Evolutionary conservation across 2,329 filamentous ascomycete genomes (phyloP).

Genomic region (Fusarium udum): DNA sequence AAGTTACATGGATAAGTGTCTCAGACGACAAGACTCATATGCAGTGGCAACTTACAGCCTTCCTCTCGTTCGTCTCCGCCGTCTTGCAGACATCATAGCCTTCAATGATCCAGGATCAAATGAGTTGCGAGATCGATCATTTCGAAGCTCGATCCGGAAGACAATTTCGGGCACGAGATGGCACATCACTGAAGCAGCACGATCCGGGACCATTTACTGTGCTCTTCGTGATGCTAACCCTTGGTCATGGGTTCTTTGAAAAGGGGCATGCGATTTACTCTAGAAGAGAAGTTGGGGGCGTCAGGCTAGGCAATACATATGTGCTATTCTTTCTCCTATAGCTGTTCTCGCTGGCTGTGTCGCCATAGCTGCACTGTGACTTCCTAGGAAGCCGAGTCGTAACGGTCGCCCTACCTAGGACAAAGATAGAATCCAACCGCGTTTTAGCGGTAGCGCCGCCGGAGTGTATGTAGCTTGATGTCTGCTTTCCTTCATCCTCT

Average conservation of each 20-base stretch:
- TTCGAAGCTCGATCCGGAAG: background rate
- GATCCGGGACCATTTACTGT: conserved; percentile 5
- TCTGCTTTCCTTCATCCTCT: too few species aligned
- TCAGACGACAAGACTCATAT: background rate
- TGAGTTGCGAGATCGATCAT: background rate
- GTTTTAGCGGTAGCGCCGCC: too few species aligned
- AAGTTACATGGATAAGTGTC: background rate
- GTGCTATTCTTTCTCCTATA: too few species aligned
- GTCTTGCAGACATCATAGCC: background rate
- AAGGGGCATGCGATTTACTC: too few species aligned
- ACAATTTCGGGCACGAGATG: background rate
- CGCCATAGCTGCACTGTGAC: too few species aligned
- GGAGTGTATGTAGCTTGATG: too few species aligned
- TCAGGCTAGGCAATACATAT: too few species aligned
- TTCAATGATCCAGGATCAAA: background rate
- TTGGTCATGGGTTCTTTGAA: background rate
- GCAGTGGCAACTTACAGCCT: background rate
- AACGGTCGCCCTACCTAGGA: too few species aligned
- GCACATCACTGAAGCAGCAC: background rate
- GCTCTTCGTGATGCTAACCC: background rate
- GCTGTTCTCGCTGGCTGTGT: too few species aligned
- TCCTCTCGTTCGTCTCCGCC: background rate
- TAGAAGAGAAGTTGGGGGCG: too few species aligned
- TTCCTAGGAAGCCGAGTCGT: too few species aligned
- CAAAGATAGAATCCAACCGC: too few species aligned